Evolutionary conservation across 345 rosid species (phyloP).

Genomic region (Triadica sebifera): DNA sequence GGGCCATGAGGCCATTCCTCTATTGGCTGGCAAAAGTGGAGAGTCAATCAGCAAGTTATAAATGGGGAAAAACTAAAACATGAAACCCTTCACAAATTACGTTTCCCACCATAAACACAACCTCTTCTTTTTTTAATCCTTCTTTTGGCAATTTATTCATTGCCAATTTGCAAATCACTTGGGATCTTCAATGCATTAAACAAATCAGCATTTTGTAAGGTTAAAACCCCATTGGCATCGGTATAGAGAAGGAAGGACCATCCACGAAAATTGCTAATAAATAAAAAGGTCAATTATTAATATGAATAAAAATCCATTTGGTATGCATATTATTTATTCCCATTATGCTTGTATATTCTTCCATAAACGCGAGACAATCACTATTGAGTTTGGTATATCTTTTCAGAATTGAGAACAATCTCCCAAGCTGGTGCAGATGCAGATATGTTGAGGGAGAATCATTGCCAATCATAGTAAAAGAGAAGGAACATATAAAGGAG

Average conservation of each 20-base stretch:
- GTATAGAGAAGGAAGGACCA: background rate
- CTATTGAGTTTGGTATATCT: conserved; percentile 29
- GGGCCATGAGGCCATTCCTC: no score
- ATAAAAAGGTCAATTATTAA: background rate
- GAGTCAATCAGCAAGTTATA: no score
- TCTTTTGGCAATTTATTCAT: no score
- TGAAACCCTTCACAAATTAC: no score
- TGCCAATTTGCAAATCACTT: no score
- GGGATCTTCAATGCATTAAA: background rate
- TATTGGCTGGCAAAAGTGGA: no score
- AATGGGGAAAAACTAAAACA: no score
- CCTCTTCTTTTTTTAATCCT: no score
- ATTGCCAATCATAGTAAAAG: conserved; percentile 17
- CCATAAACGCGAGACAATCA: conserved; percentile 28
- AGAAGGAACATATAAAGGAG: conserved; percentile 14
- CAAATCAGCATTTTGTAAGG: background rate
- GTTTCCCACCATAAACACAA: no score
- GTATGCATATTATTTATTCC: conserved; percentile 28
- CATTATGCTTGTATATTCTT: conserved; percentile 35
- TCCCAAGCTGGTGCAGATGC: conserved; percentile 5
- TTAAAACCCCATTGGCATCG: background rate
- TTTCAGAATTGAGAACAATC: conserved; percentile 26
- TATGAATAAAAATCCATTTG: background rate
- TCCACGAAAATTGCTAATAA: background rate
- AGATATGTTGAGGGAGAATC: conserved; percentile 2